phyloP scores from a whole-genome alignment of 2,329 filamentous ascomycete species.

The Aspergillus floridensis region DNA sequence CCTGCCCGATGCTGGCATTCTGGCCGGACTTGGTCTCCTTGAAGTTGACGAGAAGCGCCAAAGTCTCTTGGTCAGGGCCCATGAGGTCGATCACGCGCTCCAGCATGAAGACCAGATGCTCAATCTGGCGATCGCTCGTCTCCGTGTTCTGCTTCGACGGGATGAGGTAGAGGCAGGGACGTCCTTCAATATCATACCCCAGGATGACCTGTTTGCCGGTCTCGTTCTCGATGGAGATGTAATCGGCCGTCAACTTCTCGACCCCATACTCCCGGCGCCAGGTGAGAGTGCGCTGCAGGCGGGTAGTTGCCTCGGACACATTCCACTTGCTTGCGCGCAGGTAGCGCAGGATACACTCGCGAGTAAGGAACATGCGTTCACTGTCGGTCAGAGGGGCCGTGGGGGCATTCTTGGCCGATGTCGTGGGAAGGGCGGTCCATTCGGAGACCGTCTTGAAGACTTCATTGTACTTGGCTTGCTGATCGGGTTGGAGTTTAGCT shows the following conservation, averaged over 20 bases:
- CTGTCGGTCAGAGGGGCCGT: conserved; percentile 67
- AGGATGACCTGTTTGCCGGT: conserved; percentile 92
- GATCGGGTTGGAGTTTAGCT: conserved; percentile 67
- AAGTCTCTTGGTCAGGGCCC: conserved; percentile 79
- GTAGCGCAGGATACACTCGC: conserved; percentile 88
- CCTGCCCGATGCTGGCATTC: conserved; percentile 73
- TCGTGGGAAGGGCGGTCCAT: conserved; percentile 69
- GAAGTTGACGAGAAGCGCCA: conserved; percentile 90
- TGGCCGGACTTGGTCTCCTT: conserved; percentile 71
- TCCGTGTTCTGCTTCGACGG: conserved; percentile 93
- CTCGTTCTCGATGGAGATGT: conserved; percentile 91
- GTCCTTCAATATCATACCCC: conserved; percentile 78
- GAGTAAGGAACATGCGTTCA: conserved; percentile 87
- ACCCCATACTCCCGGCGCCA: conserved; percentile 93
- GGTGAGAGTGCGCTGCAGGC: conserved; percentile 74
- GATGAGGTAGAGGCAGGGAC: conserved; percentile 89
- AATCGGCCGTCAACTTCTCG: conserved; percentile 69
- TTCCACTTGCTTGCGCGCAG: conserved; percentile 92
- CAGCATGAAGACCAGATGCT: conserved; percentile 95
- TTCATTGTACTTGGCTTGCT: conserved; percentile 76
- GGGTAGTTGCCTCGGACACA: conserved; percentile 69
- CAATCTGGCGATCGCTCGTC: conserved; percentile 76
- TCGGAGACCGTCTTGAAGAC: conserved; percentile 67
- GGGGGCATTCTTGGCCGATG: conserved; percentile 57
- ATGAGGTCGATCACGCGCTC: conserved; percentile 86